Evolutionary conservation across 2,329 filamentous ascomycete genomes (phyloP).

Genomic region (Penicillium polonicum): DNA sequence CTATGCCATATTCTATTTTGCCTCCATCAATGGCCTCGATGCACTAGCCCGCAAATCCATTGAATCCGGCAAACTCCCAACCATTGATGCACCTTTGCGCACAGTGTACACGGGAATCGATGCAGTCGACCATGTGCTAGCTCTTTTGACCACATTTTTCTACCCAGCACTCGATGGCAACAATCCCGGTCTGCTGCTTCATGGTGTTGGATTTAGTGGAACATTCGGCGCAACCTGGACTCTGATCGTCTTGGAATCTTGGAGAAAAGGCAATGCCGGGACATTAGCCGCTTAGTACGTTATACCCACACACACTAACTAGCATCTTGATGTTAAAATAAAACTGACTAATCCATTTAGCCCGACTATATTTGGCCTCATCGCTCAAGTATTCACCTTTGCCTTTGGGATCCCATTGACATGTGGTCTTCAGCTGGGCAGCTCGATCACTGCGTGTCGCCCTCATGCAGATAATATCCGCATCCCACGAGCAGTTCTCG

Average conservation of each 20-base stretch:
- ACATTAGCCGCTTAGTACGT: conserved; percentile 46
- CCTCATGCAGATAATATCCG: conserved; percentile 37
- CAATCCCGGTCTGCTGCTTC: conserved; percentile 36
- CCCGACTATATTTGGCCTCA: conserved; percentile 40
- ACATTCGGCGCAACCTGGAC: conserved; percentile 46
- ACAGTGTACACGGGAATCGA: conserved; percentile 37
- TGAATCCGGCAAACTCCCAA: conserved; percentile 28
- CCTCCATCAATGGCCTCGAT: conserved; percentile 33
- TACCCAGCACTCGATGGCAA: conserved; percentile 42
- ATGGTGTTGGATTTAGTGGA: conserved; percentile 42
- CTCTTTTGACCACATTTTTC: conserved; percentile 40
- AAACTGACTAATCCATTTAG: conserved; percentile 24
- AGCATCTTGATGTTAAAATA: conserved; percentile 4
- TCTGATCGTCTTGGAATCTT: conserved; percentile 46
- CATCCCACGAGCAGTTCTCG: conserved; percentile 33
- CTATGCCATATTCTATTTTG: conserved; percentile 38
- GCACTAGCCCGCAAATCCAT: conserved; percentile 21
- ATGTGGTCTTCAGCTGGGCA: conserved; percentile 44
- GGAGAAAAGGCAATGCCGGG: conserved; percentile 46
- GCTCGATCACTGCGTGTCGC: conserved; percentile 41
- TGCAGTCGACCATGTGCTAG: conserved; percentile 33
- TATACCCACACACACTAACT: background rate
- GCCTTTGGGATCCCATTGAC: conserved; percentile 48
- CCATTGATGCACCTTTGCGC: conserved; percentile 29
- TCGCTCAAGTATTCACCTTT: conserved; percentile 46